Evolutionary conservation across 345 rosid genomes (phyloP).

Genomic region (Acer saccharum): DNA sequence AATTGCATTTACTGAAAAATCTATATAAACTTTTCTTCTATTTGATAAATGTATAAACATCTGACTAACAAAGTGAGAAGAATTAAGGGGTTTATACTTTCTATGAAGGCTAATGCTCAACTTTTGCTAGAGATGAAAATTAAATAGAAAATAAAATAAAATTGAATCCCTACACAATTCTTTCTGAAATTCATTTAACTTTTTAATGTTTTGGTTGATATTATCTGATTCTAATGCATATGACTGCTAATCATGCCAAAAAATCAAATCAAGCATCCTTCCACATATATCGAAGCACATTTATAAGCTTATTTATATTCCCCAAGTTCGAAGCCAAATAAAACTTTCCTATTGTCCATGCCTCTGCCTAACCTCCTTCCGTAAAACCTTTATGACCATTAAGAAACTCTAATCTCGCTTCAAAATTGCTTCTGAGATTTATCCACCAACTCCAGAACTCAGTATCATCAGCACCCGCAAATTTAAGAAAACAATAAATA

Average conservation of each 20-base stretch:
- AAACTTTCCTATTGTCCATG: not conserved
- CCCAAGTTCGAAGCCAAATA: not conserved
- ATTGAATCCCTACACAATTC: not conserved
- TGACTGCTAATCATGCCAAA: not conserved
- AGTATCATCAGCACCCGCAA: not conserved
- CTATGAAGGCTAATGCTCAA: not conserved
- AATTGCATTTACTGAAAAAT: not conserved
- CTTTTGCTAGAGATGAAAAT: not conserved
- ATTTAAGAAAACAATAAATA: not conserved
- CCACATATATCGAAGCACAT: not conserved
- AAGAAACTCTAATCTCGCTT: not conserved
- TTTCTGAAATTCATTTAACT: not conserved
- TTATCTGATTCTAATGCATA: not conserved
- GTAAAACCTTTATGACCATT: not conserved
- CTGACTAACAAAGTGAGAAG: not conserved
- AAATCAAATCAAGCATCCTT: not conserved
- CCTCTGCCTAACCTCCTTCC: not conserved
- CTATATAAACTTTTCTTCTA: not conserved
- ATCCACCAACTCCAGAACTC: constrained; percentile 2
- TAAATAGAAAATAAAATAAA: no score
- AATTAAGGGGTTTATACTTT: not conserved
- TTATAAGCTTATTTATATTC: not conserved
- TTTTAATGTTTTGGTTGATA: no score
- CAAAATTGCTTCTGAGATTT: not conserved
- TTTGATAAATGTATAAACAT: not conserved